Conservation (phyloP, 345 rosid genomes). For the Streptanthus diversifolius region DNA sequence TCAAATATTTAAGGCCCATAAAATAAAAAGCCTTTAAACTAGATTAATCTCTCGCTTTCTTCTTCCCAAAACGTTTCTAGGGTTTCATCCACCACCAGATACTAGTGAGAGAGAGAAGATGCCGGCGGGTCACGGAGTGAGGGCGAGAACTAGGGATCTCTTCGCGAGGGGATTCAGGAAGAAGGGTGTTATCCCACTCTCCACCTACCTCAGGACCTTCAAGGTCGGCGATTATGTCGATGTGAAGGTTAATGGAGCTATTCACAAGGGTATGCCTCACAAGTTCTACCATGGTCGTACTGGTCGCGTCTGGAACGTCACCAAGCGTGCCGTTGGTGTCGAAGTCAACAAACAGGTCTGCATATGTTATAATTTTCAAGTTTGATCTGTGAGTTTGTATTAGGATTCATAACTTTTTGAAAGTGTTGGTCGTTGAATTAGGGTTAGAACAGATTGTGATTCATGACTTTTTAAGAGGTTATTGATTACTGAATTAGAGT, state of each 20-base stretch:
- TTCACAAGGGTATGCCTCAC: constrained; percentile 88
- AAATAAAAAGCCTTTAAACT: neutral
- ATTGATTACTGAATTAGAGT: too few species aligned
- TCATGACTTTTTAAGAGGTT: too few species aligned
- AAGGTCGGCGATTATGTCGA: constrained; percentile 69
- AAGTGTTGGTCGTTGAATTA: neutral
- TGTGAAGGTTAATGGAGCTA: constrained; percentile 69
- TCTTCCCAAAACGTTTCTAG: neutral
- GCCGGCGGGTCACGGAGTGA: constrained; percentile 63
- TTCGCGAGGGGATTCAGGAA: constrained; percentile 68
- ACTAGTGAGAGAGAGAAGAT: constrained; percentile 10
- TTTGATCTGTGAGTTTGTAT: neutral
- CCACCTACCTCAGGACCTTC: constrained; percentile 62
- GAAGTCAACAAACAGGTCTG: constrained; percentile 72
- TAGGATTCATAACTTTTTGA: too few species aligned
- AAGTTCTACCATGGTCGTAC: constrained; percentile 86
- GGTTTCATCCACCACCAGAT: neutral
- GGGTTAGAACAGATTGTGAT: neutral
- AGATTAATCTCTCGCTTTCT: neutral
- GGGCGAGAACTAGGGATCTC: constrained; percentile 61
- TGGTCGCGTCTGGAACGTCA: constrained; percentile 78
- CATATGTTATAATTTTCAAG: neutral
- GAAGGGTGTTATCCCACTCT: constrained; percentile 67
- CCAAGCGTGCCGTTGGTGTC: constrained; percentile 73
- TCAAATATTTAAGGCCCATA: neutral